Conservation (phyloP, 192 early-diverging fungal genomes). For the Diversispora eburnea region DNA sequence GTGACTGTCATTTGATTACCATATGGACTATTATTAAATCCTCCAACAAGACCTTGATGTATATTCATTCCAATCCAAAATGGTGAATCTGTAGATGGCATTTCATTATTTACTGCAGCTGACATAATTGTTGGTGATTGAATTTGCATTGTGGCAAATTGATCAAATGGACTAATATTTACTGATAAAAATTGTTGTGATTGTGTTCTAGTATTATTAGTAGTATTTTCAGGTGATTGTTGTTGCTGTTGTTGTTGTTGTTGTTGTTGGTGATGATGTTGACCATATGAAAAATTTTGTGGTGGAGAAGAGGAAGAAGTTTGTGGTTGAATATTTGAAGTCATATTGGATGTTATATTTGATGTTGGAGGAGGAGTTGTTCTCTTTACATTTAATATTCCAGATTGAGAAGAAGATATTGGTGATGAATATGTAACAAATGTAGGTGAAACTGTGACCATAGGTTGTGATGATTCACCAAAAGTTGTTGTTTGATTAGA, state of each 20-base stretch:
- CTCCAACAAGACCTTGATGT: background rate
- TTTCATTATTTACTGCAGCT: background rate
- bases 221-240: background rate
- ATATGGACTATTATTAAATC: background rate
- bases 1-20: background rate
- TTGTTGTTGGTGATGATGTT: background rate
- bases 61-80: background rate
- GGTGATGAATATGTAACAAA: background rate
- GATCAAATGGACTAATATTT: background rate
- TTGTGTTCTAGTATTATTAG: background rate
- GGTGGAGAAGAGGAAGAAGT: background rate
- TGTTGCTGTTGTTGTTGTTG: background rate
- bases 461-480: background rate
- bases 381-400: too few relatives aligned
- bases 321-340: background rate
- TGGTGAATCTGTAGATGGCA: background rate
- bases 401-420: background rate
- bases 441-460: background rate
- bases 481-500: background rate
- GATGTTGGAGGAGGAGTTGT: background rate
- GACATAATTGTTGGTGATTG: background rate
- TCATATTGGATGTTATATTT: background rate
- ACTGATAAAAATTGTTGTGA: background rate
- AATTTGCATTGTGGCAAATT: background rate
- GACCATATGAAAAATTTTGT: background rate